These are phyloP conservation scores for Acanthamoeba triangularis DNA, from an alignment of 208 protist species.

Conservation along the genomic window DNA sequence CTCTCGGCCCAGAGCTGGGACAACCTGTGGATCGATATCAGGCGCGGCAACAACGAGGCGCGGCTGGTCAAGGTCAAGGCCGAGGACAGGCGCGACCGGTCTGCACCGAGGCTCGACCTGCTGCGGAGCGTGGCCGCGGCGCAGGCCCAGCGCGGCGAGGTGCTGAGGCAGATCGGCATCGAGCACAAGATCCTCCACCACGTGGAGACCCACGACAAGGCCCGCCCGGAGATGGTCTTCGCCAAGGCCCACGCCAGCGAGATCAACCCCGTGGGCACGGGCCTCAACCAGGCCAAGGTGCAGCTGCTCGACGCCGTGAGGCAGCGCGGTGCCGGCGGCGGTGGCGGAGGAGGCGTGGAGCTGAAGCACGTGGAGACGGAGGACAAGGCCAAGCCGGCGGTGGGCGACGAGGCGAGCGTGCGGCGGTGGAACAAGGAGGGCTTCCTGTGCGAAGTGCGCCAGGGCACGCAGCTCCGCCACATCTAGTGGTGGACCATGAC, in stretches of 20 bases:
- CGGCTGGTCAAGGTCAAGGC: not conserved
- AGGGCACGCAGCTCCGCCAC: constrained; percentile 44
- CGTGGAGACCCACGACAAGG: constrained; percentile 43
- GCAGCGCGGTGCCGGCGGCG: no score
- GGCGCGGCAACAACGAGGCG: not conserved
- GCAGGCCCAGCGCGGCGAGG: not conserved
- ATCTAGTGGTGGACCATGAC: not conserved
- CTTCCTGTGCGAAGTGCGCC: constrained; percentile 35
- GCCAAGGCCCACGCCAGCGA: not conserved
- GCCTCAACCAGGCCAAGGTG: constrained; percentile 1
- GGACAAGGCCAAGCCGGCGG: constrained; percentile 55
- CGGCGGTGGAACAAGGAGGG: constrained; percentile 53
- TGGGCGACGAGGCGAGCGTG: not conserved
- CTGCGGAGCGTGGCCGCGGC: not conserved
- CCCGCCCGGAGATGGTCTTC: not conserved
- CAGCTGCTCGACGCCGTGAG: constrained; percentile 57
- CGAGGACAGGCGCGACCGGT: not conserved
- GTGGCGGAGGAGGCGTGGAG: no score
- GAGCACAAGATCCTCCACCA: constrained; percentile 39
- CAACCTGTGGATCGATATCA: not conserved
- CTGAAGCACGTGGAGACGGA: constrained; percentile 45
- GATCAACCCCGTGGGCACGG: not conserved
- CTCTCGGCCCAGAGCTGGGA: not conserved
- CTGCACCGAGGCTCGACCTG: constrained; percentile 14
- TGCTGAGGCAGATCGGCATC: constrained; percentile 49